Base-by-base conservation (phyloP, 257 asterid species). In the Rhazya stricta region DNA sequence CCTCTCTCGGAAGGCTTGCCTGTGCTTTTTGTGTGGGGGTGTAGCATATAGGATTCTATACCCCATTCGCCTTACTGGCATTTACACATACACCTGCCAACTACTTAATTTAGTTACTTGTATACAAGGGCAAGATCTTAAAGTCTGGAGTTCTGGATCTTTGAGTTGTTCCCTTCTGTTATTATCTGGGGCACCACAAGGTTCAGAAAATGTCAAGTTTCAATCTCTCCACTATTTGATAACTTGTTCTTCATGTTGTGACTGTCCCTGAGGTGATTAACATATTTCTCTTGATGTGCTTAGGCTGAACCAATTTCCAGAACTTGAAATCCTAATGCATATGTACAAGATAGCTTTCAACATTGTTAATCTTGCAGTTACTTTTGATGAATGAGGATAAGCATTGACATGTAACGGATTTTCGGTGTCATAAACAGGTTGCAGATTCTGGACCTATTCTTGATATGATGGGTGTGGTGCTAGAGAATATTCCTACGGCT, bases 361-460 rank as follows among this genome's bases (percentile, higher is more conserved):
- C 21, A 9, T 42, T 74, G 13, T 5, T 30, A 9, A 39, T 27
- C 6, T 23, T 54, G 68, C 61, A 25, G 29, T 54, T 18, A 25
- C 7, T 51, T 42, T 25, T 3, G 43, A 39, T 41, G 66, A 12
- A 65, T 65, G 70, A 37, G 21, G 9, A 65, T 65, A 36, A 65
- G 50, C 46, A 37, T n/a, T 65, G 30, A 23, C 8, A 3, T 37
- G 29, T 65, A 34, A 16, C 2, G 12, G 43, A 25, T 18, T 75
- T 51, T 72, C 56, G 34, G 32, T 70, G 63, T 37, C 50, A 30
- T 78, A 32, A 60, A 71, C 80, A 85, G 89, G 87, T 83, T 76
- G 87, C 80, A 27, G 87, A 85, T 77, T 79, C 76, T 67, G 89
- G 89, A 71, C 87, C 87, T 41, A 85, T 85, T 62, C 85, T 85